Base-by-base conservation (phyloP, 257 asterid species). In the Jasminum sambac region DNA sequence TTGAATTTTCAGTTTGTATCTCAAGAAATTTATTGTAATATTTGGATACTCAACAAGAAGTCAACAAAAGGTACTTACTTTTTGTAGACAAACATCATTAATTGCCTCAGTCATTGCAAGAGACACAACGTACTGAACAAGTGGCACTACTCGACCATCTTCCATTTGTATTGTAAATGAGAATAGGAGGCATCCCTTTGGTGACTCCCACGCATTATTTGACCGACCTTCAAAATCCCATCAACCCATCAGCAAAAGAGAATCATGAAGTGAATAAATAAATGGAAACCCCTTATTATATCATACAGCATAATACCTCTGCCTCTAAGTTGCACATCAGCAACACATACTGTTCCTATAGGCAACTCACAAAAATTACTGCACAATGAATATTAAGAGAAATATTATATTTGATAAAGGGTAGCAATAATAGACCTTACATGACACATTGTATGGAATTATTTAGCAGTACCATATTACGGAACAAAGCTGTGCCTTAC, bases 131-230 rank as follows among this genome's bases (percentile, higher is more conserved):
- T 95, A 95, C 80, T 95, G 99, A 75, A 95, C 84, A 76, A 79
- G 83, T 5, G 98, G 98, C 81, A 95, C 95, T 61, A 91, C 82
- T 74, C 93, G 83, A 11, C 99, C 98, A 76, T 95, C 88, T 78
- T 88, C 96, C 97, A 95, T 95, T 82, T 95, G 95, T 72, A 89
- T 17, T 1, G 94, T 86, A 83, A 88, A 95, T 17, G 99, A 95
- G 78, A 89, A 95, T 80, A 91, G 5, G 77, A 95, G 95, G 89
- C 98, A 95, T 61, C 98, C 99, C 80, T 85, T 91, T 41, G 96
- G 96, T 25, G 99, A 95, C 83, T 91, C 94, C 99, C 98, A 95
- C 17, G 83, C 81, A 79, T 91, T 95, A 73, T 83, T 87, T 5
- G 93, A 80, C 74, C 97, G 90, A 17, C 99, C 99, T 95, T 74